Conservation (phyloP, 2,329 filamentous ascomycete species). For the Lecanicillium sp. region DNA sequence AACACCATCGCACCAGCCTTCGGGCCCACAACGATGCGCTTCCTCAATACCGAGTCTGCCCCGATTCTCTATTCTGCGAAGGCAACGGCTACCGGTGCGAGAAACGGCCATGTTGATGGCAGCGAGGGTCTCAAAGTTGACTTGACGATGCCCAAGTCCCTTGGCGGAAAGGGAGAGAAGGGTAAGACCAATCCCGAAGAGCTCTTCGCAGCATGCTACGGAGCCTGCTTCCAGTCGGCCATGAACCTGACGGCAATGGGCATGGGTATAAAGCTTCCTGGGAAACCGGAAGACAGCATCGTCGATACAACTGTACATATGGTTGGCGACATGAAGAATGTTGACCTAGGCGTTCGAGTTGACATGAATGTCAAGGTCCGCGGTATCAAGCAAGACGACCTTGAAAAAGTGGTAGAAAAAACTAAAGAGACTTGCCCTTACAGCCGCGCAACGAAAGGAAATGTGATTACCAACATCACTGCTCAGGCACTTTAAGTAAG, state of each 20-base stretch:
- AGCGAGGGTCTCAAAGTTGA: conserved; percentile 21
- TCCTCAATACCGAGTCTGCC: conserved; percentile 29
- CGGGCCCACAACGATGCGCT: conserved; percentile 12
- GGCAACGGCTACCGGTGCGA: conserved; percentile 29
- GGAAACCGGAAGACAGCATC: conserved; percentile 24
- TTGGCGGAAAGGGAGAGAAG: conserved; percentile 28
- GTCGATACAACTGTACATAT: conserved; percentile 33
- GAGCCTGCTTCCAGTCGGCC: conserved; percentile 36
- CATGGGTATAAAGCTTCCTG: conserved; percentile 31
- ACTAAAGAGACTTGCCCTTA: conserved; percentile 20
- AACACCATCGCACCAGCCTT: neutral
- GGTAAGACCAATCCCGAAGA: conserved; percentile 39
- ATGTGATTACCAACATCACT: conserved; percentile 18
- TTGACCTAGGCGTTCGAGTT: conserved; percentile 34
- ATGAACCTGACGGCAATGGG: conserved; percentile 33
- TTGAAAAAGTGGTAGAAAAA: conserved; percentile 18
- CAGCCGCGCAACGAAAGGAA: conserved; percentile 18
- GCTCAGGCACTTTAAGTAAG: conserved; percentile 8
- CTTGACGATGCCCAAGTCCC: conserved; percentile 33
- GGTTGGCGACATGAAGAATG: conserved; percentile 33
- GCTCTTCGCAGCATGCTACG: conserved; percentile 38
- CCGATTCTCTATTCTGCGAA: conserved; percentile 28
- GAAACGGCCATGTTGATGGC: conserved; percentile 19
- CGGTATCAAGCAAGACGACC: conserved; percentile 15
- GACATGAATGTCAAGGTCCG: conserved; percentile 31